Conservation (phyloP, 2,329 filamentous ascomycete species). For the Calonectria crousiana region DNA sequence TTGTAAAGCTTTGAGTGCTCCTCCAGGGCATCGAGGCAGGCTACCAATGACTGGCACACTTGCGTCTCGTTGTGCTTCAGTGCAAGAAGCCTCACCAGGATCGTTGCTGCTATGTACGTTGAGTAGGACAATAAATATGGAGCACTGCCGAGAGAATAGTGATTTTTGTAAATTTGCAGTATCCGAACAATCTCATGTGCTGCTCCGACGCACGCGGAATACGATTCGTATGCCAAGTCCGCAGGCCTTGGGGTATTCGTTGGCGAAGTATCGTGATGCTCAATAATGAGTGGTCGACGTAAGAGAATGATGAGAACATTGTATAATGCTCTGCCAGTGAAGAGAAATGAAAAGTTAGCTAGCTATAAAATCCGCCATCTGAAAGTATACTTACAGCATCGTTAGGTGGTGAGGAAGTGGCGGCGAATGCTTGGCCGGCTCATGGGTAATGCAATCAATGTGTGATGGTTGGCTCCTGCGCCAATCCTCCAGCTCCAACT, state of each 20-base stretch:
- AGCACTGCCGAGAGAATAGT: neutral
- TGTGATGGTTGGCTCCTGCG: neutral
- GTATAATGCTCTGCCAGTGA: conserved; percentile 56
- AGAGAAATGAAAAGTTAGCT: too few relatives aligned
- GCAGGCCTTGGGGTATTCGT: neutral
- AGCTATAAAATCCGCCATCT: too few relatives aligned
- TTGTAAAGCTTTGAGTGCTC: neutral
- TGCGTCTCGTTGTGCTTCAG: neutral
- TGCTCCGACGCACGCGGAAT: neutral
- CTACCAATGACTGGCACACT: neutral
- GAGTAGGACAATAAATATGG: neutral
- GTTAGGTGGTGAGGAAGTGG: neutral
- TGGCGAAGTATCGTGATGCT: conserved; percentile 32
- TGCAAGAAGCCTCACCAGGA: neutral
- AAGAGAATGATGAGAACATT: conserved; percentile 65
- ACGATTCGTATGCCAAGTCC: conserved; percentile 2
- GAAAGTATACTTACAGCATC: neutral
- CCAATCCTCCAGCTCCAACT: neutral
- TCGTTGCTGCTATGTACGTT: neutral
- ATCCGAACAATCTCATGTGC: neutral
- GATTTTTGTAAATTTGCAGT: neutral
- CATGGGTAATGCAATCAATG: conserved; percentile 43
- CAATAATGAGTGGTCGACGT: conserved; percentile 65
- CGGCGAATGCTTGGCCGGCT: neutral
- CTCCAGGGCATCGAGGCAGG: neutral